phyloP scores from a whole-genome alignment of 2,329 filamentous ascomycete genomes.

The Cladosporium sp. region DNA sequence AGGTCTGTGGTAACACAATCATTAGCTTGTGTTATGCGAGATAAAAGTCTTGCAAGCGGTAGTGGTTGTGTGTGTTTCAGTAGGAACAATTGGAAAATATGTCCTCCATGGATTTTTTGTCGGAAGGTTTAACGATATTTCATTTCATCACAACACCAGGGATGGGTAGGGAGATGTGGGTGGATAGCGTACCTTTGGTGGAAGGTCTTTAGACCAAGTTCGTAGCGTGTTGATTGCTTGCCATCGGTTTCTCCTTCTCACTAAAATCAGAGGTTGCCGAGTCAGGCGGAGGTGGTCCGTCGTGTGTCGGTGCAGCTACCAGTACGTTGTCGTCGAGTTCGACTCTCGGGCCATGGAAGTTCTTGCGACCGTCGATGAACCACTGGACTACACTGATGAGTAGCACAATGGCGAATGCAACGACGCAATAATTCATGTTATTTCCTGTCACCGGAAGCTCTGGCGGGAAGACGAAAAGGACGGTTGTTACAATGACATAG shows the following conservation, averaged over 20 bases:
- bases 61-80: constrained; percentile 9
- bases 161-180: neutral
- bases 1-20: neutral
- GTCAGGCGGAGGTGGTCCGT: constrained; percentile 7
- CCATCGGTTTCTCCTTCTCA: neutral
- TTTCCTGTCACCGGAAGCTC: constrained; percentile 58
- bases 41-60: neutral
- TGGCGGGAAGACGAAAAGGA: constrained; percentile 72
- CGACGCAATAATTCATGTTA: constrained; percentile 65
- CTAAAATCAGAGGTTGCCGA: neutral
- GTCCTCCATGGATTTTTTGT: constrained; percentile 10
- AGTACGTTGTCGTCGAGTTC: constrained; percentile 29
- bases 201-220: neutral
- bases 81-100: constrained; percentile 16
- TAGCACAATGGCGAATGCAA: constrained; percentile 55
- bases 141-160: constrained; percentile 7
- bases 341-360: constrained; percentile 50
- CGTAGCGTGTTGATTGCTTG: neutral
- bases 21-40: neutral
- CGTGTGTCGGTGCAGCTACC: constrained; percentile 21
- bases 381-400: constrained; percentile 56
- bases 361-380: constrained; percentile 58
- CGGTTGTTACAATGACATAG: constrained; percentile 67
- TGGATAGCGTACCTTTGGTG: neutral
- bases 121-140: constrained; percentile 10